phyloP scores from a whole-genome alignment of 805 yeast species.

The Wickerhamomyces bisporus region DNA sequence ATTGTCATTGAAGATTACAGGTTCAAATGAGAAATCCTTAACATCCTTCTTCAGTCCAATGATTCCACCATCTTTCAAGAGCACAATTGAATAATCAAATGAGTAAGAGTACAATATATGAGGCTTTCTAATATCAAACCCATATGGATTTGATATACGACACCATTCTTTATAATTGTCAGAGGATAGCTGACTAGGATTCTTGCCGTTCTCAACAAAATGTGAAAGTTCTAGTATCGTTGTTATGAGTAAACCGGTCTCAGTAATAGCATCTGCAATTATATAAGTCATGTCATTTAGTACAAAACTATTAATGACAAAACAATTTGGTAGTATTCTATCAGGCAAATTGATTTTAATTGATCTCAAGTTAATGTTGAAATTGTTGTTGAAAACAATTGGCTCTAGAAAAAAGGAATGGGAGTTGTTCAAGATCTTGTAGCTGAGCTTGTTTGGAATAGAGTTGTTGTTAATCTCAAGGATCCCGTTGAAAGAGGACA shows the following conservation, averaged over 20 bases:
- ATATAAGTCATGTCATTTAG: slow-evolving; percentile 24
- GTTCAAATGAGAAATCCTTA: slow-evolving; percentile 28
- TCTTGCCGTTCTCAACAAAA: slow-evolving; percentile 29
- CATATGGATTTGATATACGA: slow-evolving; percentile 60
- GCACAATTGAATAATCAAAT: slow-evolving; percentile 41
- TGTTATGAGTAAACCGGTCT: slow-evolving; percentile 47
- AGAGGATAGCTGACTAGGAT: slow-evolving; percentile 9
- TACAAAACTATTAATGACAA: slow-evolving; percentile 29
- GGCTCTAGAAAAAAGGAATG: slow-evolving; percentile 17
- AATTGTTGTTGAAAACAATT: slow-evolving; percentile 19
- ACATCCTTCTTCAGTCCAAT: slow-evolving; percentile 40
- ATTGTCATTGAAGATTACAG: slow-evolving; percentile 50
- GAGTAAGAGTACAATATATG: slow-evolving; percentile 45
- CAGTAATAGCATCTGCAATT: slow-evolving; percentile 51
- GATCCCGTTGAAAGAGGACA: slow-evolving; percentile 15
- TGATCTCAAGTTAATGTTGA: slow-evolving; percentile 13
- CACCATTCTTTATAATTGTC: slow-evolving; percentile 48
- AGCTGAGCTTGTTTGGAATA: slow-evolving; percentile 29
- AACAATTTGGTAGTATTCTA: slow-evolving; percentile 30
- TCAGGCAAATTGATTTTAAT: slow-evolving; percentile 35
- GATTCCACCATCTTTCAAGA: slow-evolving; percentile 75
- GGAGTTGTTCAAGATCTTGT: slow-evolving; percentile 17
- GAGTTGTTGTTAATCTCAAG: slow-evolving; percentile 29
- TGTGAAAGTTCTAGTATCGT: slow-evolving; percentile 37
- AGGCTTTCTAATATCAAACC: slow-evolving; percentile 54